Evolutionary conservation across 768 basidiomycete species (phyloP).

Genomic region (Lepiota venenata): DNA sequence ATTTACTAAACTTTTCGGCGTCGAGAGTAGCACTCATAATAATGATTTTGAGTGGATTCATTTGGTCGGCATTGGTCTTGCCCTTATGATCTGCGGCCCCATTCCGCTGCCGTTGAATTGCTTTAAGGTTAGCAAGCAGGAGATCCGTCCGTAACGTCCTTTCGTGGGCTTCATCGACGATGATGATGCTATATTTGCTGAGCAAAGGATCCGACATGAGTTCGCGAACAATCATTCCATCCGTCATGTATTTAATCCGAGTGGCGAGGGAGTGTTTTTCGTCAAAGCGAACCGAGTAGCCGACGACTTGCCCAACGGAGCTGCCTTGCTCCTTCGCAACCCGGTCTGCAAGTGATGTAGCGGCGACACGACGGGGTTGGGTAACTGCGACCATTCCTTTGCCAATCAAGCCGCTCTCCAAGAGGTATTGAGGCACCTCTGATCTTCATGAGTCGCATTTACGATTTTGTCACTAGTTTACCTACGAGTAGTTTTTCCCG

Average conservation of each 20-base stretch:
- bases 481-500: conserved; percentile 97
- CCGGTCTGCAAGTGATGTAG: conserved; percentile 88
- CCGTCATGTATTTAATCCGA: conserved; percentile 93
- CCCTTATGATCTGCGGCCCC: conserved; percentile 30
- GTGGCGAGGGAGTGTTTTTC: conserved; percentile 71
- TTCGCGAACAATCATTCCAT: conserved; percentile 97
- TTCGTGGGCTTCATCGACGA: conserved; percentile 98
- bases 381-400: conserved; percentile 85
- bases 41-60: conserved; percentile 82
- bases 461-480: conserved; percentile 19
- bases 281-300: conserved; percentile 96
- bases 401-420: conserved; percentile 74
- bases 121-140: conserved; percentile 86
- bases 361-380: conserved; percentile 93
- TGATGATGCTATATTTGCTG: conserved; percentile 78
- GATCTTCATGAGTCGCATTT: conserved; percentile 10
- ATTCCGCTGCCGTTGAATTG: conserved; percentile 70
- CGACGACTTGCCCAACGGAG: conserved; percentile 73
- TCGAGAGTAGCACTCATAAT: conserved; percentile 99
- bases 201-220: conserved; percentile 76
- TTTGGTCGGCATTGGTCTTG: conserved; percentile 38
- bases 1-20: conserved; percentile 89
- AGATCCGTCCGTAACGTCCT: conserved; percentile 93
- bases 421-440: conserved; percentile 97
- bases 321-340: conserved; percentile 83